These are phyloP conservation scores for Pulveroboletus ravenelii DNA, from an alignment of 768 basidiomycete species.

Conservation along the genomic window DNA sequence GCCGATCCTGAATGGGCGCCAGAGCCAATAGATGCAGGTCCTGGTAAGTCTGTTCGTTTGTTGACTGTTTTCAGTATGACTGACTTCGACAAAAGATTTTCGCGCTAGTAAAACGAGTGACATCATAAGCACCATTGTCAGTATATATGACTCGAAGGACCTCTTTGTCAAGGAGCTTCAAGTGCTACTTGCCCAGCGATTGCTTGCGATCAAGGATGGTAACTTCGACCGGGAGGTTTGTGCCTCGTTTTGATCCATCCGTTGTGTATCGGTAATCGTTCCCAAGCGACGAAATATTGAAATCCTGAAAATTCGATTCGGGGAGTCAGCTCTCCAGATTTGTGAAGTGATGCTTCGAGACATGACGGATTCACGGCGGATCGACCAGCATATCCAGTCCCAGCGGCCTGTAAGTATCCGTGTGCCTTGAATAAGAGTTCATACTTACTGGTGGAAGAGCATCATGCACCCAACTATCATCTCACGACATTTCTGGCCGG, in stretches of 20 bases:
- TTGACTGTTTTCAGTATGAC: neutral
- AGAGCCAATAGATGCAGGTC: conserved; percentile 94
- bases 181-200: conserved; percentile 79
- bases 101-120: conserved; percentile 88
- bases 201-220: conserved; percentile 77
- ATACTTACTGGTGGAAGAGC: conserved; percentile 39
- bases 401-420: conserved; percentile 52
- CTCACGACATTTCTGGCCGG: conserved; percentile 94
- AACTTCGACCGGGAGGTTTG: conserved; percentile 64
- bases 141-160: conserved; percentile 96
- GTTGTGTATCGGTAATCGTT: conserved; percentile 2
- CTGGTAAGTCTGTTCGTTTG: conserved; percentile 47
- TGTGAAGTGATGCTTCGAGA: conserved; percentile 99
- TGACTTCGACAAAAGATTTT: conserved; percentile 57
- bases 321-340: conserved; percentile 86
- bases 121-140: conserved; percentile 92
- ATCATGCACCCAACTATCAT: conserved; percentile 86
- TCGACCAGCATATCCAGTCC: conserved; percentile 82
- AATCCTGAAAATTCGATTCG: conserved; percentile 92
- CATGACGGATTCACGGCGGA: conserved; percentile 90
- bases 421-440: neutral
- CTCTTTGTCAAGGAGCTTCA: conserved; percentile 96
- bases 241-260: neutral
- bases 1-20: conserved; percentile 92
- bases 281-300: conserved; percentile 84